Evolutionary conservation across 2,329 filamentous ascomycete species (phyloP), one percentile per base, ranked within the genome.

Genomic region (Xylaria polymorpha): DNA sequence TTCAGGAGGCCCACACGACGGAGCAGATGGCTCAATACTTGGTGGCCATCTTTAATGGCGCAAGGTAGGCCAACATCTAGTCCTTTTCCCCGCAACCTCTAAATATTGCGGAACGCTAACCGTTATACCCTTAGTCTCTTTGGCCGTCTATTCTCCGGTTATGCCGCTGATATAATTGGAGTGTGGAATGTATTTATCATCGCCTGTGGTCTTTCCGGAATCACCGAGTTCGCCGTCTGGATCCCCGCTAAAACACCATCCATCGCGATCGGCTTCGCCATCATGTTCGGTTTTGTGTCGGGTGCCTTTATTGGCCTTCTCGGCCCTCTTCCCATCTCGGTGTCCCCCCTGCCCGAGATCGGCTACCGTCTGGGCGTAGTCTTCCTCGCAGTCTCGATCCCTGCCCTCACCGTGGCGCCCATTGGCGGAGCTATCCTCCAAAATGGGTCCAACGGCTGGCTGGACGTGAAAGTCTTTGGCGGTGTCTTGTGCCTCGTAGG

Each of bases 101-200:
- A 10, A 37, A 37, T 37, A 10, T 37, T 10, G 35, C 35, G 7
- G 35, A 37, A 37, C 10, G 35, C 35, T 37, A 6, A 37, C 35
- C 35, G 4, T 29, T 29, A 29, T 29, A 4, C 25, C 25, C 25
- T 29, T 29, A 8, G 60, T 18, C 60, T 63, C 25, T 56, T 63
- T 7, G 60, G 60, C 14, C 48, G 60, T 55, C n/a, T 63, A 1
- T 5, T 15, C 9, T 15, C 60, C n/a, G 50, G 60, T 1, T 63
- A 15, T 22, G 50, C 37, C 12, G 60, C 39, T 12, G 60, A 63
- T 12, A 56, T n/a, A 35, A 7, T 63, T 9, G 60, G 50, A 12
- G 55, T 63, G 15, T 63, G 60, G 60, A 63, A 63, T n/a, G 25
- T 63, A 1, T 63, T 56, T 14, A 37, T 56, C 18, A 48, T 63